Base-by-base conservation (phyloP, 768 basidiomycete genomes). In the Amanita muscaria region DNA sequence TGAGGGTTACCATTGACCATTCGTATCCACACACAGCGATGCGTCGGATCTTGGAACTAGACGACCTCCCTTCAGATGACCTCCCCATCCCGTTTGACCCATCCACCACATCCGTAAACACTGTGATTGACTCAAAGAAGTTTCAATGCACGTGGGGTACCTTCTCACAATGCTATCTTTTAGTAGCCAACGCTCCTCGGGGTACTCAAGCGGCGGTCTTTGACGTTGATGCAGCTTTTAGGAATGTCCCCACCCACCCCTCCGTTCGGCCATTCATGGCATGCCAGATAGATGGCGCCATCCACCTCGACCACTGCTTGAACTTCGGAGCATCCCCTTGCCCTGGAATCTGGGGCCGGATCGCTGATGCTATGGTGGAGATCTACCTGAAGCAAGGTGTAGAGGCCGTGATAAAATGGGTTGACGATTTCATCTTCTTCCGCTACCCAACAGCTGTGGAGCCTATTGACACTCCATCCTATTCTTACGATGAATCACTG, bases 181-280 rank as follows among this genome's bases (percentile, higher is more conserved):
- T 60, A 2, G 53, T 67, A 1, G 51, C 57, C 6, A 40, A 55
- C 16, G 57, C 63, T 1, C 69, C 69, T 0, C 47, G 49, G 0
- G 64, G 63, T 11, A 50, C 65, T 0, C 51, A 64, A 39, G 69
- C 56, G 0, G 59, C 68, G 0, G 61, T 65, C 0, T 60, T 66
- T 29, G 68, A 72, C 35, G 57, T 70, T 5, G 58, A 63, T 24
- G 49, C 64, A 0, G 64, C 69, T 6, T 67, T 62, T 41, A 50
- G 62, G 2, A 53, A 53, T 33, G 56, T 59, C n/a, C 68, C 67
- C 2, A 59, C 66, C 3, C 47, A 40, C 8, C 66, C 63, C 0
- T 42, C 31, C 1, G 50, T 58, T 15, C 57, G 61, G 40, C 43
- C 19, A 2, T 56, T 50, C 34, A 53, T 58, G 22, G 48, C 58